Base-by-base conservation (phyloP, 306 rosid genomes). In the Glycine latifolia region DNA sequence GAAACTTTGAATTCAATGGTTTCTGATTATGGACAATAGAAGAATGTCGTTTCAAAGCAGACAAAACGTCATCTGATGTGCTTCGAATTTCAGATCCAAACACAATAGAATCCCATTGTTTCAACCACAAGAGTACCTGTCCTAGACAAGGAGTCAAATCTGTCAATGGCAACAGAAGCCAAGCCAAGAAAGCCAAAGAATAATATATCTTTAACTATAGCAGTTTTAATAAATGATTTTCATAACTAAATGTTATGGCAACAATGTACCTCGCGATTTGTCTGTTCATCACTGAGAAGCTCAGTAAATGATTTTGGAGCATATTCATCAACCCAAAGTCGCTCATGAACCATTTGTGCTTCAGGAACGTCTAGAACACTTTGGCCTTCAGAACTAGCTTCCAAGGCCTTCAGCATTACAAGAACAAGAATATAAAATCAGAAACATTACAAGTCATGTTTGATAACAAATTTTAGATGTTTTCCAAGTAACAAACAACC, bases 271-370 rank as follows among this genome's bases (percentile, higher is more conserved):
- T 91, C 99, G 10, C 98, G 99, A 78, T 95, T 95, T 85, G 97
- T 95, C 75, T 91, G 99, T 83, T 95, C 99, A 68, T 95, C 97
- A 61, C 99, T 95, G 43, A 95, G 97, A 86, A 95, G 99, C 88
- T 93, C 99, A 11, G 92, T 88, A 79, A 95, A 95, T 13, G 98
- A 93, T 60, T 80, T 88, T 4, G 98, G 99, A 48, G 98, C 90
- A 81, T 95, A 95, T 84, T 95, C 90, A 80, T 95, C 99, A n/a
- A 95, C 98, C 99, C 99, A 93, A 76, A 95, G 97, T 81, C 83
- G 78, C 84, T 89, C 97, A 35, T 80, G 91, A 78, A 87, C 72
- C 53, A 61, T 75, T 82, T 79, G 85, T 60, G 81, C 83, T 89
- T 88, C 92, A 69, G 91, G 85, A 84, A 79, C 88, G 65, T 88